Evolutionary conservation across 495 filamentous ascomycete species (phyloP).

Genomic region (Beverwykella pulmonaria): DNA sequence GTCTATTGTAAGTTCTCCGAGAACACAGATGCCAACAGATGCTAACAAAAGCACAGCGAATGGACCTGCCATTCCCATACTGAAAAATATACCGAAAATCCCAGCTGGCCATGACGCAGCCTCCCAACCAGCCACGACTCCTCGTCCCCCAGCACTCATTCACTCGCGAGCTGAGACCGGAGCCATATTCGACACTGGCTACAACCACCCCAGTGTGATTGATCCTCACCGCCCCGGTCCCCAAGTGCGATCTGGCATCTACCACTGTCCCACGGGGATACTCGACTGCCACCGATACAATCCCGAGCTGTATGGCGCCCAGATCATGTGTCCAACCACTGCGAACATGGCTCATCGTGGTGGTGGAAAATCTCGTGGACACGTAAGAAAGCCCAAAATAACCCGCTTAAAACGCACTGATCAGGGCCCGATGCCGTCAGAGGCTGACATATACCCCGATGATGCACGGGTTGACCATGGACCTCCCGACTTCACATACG

Average conservation of each 20-base stretch:
- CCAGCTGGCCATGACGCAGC: background rate
- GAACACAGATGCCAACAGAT: background rate
- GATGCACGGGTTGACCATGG: background rate
- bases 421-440: conserved; percentile 10
- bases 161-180: background rate
- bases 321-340: too few relatives aligned
- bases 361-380: background rate
- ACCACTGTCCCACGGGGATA: background rate
- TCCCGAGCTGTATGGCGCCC: background rate
- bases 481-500: background rate
- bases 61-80: background rate
- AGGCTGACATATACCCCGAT: conserved; percentile 9
- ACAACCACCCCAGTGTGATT: background rate
- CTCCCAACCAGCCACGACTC: background rate
- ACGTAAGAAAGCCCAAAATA: background rate
- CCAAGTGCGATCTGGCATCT: background rate
- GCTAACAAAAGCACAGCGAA: background rate
- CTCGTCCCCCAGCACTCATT: background rate
- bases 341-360: background rate
- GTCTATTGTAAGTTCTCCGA: background rate
- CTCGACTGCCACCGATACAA: background rate
- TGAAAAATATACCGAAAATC: background rate
- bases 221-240: too few relatives aligned
- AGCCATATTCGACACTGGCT: background rate
- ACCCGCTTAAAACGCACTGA: background rate